These are phyloP conservation scores for Petunia secreta DNA, from an alignment of 257 asterid genomes.

Conservation along the genomic window DNA sequence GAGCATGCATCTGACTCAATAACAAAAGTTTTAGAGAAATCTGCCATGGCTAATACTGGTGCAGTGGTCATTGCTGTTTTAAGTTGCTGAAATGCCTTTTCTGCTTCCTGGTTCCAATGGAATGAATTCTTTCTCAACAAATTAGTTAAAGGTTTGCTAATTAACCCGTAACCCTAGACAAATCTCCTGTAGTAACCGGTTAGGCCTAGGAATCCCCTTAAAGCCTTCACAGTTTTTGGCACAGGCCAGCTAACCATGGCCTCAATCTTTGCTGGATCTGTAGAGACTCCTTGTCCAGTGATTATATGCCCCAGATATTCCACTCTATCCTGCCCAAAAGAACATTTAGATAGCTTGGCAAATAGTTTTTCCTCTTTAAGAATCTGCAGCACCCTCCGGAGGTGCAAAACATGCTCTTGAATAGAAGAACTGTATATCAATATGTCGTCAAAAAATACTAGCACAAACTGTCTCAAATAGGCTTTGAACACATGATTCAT, in stretches of 20 bases:
- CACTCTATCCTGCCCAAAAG: background rate
- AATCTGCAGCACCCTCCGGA: background rate
- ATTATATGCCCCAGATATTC: background rate
- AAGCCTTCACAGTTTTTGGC: background rate
- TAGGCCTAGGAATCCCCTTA: background rate
- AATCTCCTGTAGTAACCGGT: background rate
- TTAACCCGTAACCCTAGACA: background rate
- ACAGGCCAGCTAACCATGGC: background rate
- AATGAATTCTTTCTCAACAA: background rate
- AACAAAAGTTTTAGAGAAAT: background rate
- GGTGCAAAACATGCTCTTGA: background rate
- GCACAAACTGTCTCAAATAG: no score
- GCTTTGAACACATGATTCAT: no score
- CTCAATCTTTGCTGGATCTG: background rate
- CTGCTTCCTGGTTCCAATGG: background rate
- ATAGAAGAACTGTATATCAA: background rate
- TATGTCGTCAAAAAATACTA: background rate
- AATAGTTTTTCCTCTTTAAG: no score
- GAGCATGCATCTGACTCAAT: no score
- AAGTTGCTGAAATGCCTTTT: background rate
- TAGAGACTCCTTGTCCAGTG: background rate
- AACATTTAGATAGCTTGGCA: background rate
- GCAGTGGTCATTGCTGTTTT: background rate
- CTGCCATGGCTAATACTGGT: background rate
- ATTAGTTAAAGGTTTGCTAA: background rate